Conservation (phyloP, 1,139 yeast genomes). For the Candida sanyaensis region DNA sequence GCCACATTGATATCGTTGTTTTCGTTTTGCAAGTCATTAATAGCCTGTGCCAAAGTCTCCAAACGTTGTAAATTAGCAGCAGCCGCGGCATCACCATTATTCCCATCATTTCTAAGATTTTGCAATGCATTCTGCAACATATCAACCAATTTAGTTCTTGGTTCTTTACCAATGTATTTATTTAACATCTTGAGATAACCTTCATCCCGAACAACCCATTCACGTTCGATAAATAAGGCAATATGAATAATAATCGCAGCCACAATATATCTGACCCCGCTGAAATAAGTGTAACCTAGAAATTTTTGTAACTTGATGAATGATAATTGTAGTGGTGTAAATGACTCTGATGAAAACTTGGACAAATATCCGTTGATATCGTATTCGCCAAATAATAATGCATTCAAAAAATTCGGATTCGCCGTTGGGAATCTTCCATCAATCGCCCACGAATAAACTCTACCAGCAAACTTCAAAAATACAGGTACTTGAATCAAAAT, state of each 20-base stretch:
- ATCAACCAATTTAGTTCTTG: slow-evolving; percentile 43
- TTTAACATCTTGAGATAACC: slow-evolving; percentile 60
- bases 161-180: slow-evolving; percentile 60
- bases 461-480: slow-evolving; percentile 53
- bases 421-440: slow-evolving; percentile 51
- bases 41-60: slow-evolving; percentile 32
- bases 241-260: slow-evolving; percentile 44
- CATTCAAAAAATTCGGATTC: slow-evolving; percentile 34
- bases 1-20: slow-evolving; percentile 13
- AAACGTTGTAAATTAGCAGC: slow-evolving; percentile 25
- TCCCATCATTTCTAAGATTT: slow-evolving; percentile 26
- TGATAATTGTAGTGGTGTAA: slow-evolving; percentile 11
- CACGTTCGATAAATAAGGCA: slow-evolving; percentile 60
- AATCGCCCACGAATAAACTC: slow-evolving; percentile 54
- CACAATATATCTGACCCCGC: slow-evolving; percentile 41
- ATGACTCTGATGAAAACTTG: not conserved
- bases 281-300: slow-evolving; percentile 37
- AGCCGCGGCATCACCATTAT: slow-evolving; percentile 24
- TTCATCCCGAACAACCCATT: slow-evolving; percentile 71
- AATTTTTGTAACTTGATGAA: slow-evolving; percentile 21
- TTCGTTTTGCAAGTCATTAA: slow-evolving; percentile 30
- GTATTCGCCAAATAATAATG: slow-evolving; percentile 52
- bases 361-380: slow-evolving; percentile 17
- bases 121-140: slow-evolving; percentile 34
- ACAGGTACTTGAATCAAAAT: slow-evolving; percentile 57